Evolutionary conservation across 2,329 filamentous ascomycete genomes (phyloP).

Genomic region (Fusarium armeniacum): DNA sequence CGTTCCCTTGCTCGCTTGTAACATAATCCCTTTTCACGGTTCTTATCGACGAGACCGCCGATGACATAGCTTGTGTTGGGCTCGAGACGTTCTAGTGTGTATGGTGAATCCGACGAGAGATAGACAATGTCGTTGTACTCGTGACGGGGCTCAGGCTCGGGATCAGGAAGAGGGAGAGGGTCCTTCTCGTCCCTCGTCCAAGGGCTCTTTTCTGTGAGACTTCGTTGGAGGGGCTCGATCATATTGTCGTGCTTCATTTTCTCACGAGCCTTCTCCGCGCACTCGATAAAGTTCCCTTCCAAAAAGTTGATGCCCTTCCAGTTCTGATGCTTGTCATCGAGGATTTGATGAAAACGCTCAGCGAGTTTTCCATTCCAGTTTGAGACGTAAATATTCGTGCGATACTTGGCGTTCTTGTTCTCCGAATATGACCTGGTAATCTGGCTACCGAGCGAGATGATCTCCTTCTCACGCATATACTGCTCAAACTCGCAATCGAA

Average conservation of each 20-base stretch:
- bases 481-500: conserved; percentile 94
- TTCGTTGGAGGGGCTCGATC: conserved; percentile 68
- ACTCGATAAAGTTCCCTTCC: conserved; percentile 79
- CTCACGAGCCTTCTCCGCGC: conserved; percentile 74
- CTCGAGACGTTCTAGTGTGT: conserved; percentile 85
- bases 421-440: conserved; percentile 91
- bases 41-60: conserved; percentile 94
- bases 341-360: conserved; percentile 82
- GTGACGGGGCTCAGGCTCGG: conserved; percentile 52
- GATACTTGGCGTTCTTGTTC: conserved; percentile 77
- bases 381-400: conserved; percentile 80
- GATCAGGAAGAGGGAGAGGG: conserved; percentile 53
- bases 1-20: conserved; percentile 82
- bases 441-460: conserved; percentile 85
- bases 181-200: conserved; percentile 54
- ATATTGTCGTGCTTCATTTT: conserved; percentile 75
- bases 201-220: conserved; percentile 49
- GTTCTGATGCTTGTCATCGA: conserved; percentile 77
- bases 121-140: conserved; percentile 76
- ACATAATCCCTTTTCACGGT: conserved; percentile 94
- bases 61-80: conserved; percentile 93
- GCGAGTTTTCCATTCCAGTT: conserved; percentile 83
- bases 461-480: conserved; percentile 88
- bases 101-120: conserved; percentile 89
- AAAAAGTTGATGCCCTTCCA: conserved; percentile 86